A percentile compares a stretch with the other conserved stretches of the same genome.
These are phyloP conservation scores for Ostreobium quekettii DNA, from an alignment of 139 green algal genomes.

Conservation along the genomic window DNA sequence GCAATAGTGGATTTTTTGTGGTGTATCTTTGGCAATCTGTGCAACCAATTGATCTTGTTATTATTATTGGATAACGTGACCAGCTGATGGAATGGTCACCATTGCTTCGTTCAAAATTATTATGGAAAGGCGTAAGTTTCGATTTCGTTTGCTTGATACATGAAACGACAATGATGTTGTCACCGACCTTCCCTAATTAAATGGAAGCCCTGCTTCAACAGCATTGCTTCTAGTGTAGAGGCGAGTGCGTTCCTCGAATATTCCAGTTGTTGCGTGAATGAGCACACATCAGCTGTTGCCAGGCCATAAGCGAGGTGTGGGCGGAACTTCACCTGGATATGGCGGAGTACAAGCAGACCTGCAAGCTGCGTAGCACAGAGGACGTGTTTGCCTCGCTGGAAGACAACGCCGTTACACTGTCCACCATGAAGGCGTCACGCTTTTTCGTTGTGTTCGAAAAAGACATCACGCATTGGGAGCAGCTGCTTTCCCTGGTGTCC, in stretches of 20 bases:
- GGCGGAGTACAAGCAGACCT: conserved; percentile 60
- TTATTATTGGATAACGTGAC: no score
- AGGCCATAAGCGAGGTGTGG: conserved; percentile 24
- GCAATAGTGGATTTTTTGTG: not conserved
- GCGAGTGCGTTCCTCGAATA: not conserved
- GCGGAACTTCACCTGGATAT: conserved; percentile 56
- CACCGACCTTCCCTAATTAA: no score
- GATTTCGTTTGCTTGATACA: conserved; percentile 10
- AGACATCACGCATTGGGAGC: conserved; percentile 68
- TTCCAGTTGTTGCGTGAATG: conserved; percentile 3
- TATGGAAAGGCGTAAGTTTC: conserved; percentile 8
- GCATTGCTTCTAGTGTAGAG: not conserved
- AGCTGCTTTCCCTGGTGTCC: conserved; percentile 57
- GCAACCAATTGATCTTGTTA: not conserved
- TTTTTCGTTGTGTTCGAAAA: conserved; percentile 81
- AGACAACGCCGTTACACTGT: conserved; percentile 76
- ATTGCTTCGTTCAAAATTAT: not conserved
- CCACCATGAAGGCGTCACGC: conserved; percentile 79
- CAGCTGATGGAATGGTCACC: not conserved
- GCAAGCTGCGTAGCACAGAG: conserved; percentile 70
- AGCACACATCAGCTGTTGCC: conserved; percentile 16
- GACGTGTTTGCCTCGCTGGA: conserved; percentile 74
- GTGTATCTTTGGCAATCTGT: not conserved
- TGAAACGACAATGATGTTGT: no score
- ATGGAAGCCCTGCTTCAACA: no score